Percentiles rank a stretch among this genome's conserved stretches.
Evolutionary conservation across 2,329 filamentous ascomycete species (phyloP).

Genomic region (Hortaea sp.): DNA sequence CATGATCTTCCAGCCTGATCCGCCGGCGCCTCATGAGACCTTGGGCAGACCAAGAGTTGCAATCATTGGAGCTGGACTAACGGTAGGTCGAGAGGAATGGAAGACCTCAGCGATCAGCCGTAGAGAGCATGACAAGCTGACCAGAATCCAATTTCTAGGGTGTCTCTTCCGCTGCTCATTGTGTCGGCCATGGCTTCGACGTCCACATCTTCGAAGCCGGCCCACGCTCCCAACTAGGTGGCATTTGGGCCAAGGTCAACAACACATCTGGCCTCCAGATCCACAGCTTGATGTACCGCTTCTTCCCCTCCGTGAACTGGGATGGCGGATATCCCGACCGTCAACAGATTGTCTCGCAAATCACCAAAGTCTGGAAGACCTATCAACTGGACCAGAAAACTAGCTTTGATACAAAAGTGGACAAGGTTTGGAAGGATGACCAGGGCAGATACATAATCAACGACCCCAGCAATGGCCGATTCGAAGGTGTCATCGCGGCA

Average conservation of each 20-base stretch:
- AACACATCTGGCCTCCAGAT: conserved; percentile 75
- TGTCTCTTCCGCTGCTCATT: conserved; percentile 70
- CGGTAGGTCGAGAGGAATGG: conserved; percentile 21
- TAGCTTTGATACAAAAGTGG: conserved; percentile 59
- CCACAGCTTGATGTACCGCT: conserved; percentile 78
- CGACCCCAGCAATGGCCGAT: conserved; percentile 56
- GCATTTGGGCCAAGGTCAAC: conserved; percentile 46
- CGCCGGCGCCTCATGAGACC: conserved; percentile 49
- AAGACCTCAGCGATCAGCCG: too few species aligned
- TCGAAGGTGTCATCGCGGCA: conserved; percentile 63
- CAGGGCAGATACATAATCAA: conserved; percentile 71
- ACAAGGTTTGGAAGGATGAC: conserved; percentile 58
- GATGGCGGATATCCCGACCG: conserved; percentile 66
- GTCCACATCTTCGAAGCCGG: conserved; percentile 70
- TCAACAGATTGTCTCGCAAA: conserved; percentile 63
- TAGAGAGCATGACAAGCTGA: too few species aligned
- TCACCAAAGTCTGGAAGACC: conserved; percentile 61
- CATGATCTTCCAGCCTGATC: conserved; percentile 57
- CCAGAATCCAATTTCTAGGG: conserved; percentile 21
- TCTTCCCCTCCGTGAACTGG: conserved; percentile 72
- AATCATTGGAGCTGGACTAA: conserved; percentile 47
- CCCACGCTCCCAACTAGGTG: conserved; percentile 46
- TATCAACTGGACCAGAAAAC: conserved; percentile 65
- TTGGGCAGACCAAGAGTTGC: conserved; percentile 50
- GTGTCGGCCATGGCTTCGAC: conserved; percentile 76